Evolutionary conservation across 495 filamentous ascomycete species (phyloP).

Genomic region (Platismatia glauca): DNA sequence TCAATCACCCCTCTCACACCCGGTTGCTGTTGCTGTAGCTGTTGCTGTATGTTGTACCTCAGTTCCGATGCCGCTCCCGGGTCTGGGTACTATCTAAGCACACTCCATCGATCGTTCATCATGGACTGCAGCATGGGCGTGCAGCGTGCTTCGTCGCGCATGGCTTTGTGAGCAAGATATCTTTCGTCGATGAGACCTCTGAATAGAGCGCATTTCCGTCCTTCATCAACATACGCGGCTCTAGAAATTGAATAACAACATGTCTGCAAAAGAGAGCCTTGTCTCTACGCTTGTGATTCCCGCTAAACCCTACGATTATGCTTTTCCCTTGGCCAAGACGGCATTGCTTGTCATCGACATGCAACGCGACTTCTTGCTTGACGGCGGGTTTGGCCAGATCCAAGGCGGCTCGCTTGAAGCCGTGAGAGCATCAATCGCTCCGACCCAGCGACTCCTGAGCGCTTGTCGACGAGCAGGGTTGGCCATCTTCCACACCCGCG

Average conservation of each 20-base stretch:
- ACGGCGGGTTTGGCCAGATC: conserved; percentile 23
- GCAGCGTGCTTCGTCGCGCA: not conserved
- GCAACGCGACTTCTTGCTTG: conserved; percentile 47
- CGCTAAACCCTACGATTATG: conserved; percentile 45
- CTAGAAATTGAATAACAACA: not conserved
- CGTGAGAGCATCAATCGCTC: conserved; percentile 46
- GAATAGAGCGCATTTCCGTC: not conserved
- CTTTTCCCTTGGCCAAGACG: conserved; percentile 47
- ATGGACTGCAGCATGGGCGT: not conserved
- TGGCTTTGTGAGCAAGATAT: not conserved
- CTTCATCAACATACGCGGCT: not conserved
- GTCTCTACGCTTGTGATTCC: conserved; percentile 1
- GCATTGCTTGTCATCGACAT: conserved; percentile 63
- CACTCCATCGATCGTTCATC: not conserved
- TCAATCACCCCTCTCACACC: not conserved
- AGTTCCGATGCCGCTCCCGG: not conserved
- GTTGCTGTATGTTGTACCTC: no score
- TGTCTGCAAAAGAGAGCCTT: not conserved
- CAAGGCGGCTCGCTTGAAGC: conserved; percentile 23
- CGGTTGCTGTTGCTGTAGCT: no score
- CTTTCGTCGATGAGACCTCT: not conserved
- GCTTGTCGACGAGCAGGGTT: conserved; percentile 50
- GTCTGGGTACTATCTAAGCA: not conserved
- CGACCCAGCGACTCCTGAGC: conserved; percentile 43
- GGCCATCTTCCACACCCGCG: conserved; percentile 58